Evolutionary conservation across 176 grass and related monocot species (phyloP).

Genomic region (Oryza meridionalis): DNA sequence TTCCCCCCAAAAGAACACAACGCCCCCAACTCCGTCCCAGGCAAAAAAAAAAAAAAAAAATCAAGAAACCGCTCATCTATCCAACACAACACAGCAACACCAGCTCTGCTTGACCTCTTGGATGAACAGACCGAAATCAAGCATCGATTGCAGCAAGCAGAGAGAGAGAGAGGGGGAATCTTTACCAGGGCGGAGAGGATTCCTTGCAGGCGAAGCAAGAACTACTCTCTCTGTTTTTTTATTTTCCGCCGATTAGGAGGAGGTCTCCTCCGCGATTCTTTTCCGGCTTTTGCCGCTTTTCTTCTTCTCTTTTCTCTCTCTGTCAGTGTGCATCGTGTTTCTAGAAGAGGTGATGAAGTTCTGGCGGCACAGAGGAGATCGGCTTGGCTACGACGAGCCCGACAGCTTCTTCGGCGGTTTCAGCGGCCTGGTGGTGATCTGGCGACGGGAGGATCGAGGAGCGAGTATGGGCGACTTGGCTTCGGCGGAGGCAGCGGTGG

Average conservation of each 20-base stretch:
- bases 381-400: too few species aligned
- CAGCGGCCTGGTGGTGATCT: too few species aligned
- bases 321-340: slow-evolving; percentile 30
- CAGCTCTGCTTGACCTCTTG: neutral
- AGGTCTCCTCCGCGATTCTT: neutral
- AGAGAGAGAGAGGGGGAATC: neutral
- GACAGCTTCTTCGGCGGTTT: too few species aligned
- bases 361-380: too few species aligned
- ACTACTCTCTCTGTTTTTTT: neutral
- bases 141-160: neutral
- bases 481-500: too few species aligned
- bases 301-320: too few species aligned
- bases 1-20: neutral
- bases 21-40: neutral
- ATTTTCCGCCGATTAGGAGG: neutral
- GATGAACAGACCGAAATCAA: neutral
- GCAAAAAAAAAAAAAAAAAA: neutral
- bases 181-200: slow-evolving; percentile 18
- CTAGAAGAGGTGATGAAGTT: too few species aligned
- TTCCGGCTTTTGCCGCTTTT: neutral
- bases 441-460: too few species aligned
- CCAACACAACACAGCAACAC: too few species aligned
- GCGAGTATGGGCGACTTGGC: too few species aligned
- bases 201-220: slow-evolving; percentile 28
- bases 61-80: neutral